Percentiles rank a stretch among this genome's conserved stretches.
phyloP scores from a whole-genome alignment of 306 rosid genomes.

The Cicer arietinum region DNA sequence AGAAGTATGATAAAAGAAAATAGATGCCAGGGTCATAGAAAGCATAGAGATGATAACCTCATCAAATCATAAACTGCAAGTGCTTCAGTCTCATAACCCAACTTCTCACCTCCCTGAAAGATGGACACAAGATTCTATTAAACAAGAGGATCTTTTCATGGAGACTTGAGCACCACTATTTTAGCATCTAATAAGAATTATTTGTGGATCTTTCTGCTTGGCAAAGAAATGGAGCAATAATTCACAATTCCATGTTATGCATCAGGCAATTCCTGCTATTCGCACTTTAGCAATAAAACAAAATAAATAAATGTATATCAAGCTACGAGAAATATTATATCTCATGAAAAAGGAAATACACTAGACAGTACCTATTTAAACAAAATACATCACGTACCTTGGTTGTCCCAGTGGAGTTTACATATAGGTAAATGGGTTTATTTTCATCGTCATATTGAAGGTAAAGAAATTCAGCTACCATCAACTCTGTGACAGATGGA shows the following conservation, averaged over 20 bases:
- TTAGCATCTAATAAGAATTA: constrained; percentile 28
- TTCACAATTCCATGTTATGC: constrained; percentile 22
- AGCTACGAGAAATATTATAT: constrained; percentile 12
- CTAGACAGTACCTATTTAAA: constrained; percentile 24
- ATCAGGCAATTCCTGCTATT: constrained; percentile 20
- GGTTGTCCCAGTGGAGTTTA: constrained; percentile 96
- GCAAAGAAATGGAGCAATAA: neutral
- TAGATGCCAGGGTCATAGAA: constrained; percentile 26
- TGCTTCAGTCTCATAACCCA: constrained; percentile 98
- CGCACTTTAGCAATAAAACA: neutral
- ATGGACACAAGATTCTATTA: constrained; percentile 42
- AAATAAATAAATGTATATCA: constrained; percentile 18
- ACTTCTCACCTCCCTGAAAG: constrained; percentile 94
- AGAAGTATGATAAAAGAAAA: constrained; percentile 21
- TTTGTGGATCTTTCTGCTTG: constrained; percentile 16
- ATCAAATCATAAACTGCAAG: constrained; percentile 86
- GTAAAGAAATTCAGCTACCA: constrained; percentile 89
- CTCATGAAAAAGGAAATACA: constrained; percentile 13
- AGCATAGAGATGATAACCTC: constrained; percentile 67
- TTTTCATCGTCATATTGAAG: constrained; percentile 82
- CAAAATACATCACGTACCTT: constrained; percentile 59
- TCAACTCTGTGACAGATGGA: constrained; percentile 91
- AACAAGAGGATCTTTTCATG: constrained; percentile 34
- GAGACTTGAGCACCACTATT: constrained; percentile 30
- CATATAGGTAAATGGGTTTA: constrained; percentile 86